Evolutionary conservation across 2,329 filamentous ascomycete genomes (phyloP).

Genomic region (Trichoderma endophyticum): DNA sequence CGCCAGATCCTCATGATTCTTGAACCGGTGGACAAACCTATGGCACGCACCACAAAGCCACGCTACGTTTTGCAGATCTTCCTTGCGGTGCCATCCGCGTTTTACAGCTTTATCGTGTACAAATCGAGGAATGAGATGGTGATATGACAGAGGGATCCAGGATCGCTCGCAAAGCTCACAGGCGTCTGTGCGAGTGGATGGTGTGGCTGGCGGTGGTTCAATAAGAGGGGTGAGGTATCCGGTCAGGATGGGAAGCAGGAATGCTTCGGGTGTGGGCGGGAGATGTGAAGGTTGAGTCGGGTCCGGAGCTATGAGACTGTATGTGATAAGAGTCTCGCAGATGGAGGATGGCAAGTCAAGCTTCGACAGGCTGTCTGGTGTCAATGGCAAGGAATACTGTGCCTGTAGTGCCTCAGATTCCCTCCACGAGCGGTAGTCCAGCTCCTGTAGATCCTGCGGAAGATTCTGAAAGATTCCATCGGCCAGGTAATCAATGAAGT

Average conservation of each 20-base stretch:
- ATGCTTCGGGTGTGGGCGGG: conserved; percentile 44
- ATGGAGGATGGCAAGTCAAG: conserved; percentile 54
- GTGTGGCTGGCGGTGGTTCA: conserved; percentile 62
- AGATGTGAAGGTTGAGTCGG: conserved; percentile 31
- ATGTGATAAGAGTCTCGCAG: conserved; percentile 64
- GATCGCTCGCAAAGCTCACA: conserved; percentile 77
- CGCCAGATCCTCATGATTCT: conserved; percentile 74
- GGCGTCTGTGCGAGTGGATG: conserved; percentile 50
- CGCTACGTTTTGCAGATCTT: conserved; percentile 74
- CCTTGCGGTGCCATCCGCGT: conserved; percentile 73
- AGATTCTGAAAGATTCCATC: conserved; percentile 64
- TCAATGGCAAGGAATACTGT: conserved; percentile 57
- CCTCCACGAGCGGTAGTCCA: conserved; percentile 57
- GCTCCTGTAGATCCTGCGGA: conserved; percentile 55
- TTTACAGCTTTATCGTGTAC: conserved; percentile 74
- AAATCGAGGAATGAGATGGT: conserved; percentile 78
- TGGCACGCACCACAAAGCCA: conserved; percentile 87
- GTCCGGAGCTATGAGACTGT: conserved; percentile 55
- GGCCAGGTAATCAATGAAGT: conserved; percentile 80
- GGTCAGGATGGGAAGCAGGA: conserved; percentile 62
- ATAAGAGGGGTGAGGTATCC: conserved; percentile 58
- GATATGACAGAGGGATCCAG: conserved; percentile 76
- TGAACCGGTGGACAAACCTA: conserved; percentile 74
- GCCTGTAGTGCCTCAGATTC: conserved; percentile 44
- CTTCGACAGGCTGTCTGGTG: conserved; percentile 48